Percentiles rank a stretch among this genome's conserved stretches.
phyloP scores from a whole-genome alignment of 2,329 filamentous ascomycete genomes.

The Monilinia fructigena region DNA sequence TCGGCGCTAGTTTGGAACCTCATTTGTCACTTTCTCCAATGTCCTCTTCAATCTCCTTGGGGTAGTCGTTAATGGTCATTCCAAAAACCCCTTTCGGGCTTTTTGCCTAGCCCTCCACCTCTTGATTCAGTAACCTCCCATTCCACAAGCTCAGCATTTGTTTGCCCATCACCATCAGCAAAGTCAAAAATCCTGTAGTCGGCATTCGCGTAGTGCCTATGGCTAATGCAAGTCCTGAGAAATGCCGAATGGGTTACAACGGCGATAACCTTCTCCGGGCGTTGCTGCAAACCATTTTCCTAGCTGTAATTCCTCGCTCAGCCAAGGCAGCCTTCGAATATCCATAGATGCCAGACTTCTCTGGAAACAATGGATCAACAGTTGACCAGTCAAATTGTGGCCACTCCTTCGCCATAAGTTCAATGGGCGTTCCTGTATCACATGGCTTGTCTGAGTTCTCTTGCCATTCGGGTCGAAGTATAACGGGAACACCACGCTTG shows the following conservation, averaged over 20 bases:
- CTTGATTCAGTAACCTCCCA: slow-evolving; percentile 37
- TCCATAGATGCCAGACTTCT: slow-evolving; percentile 38
- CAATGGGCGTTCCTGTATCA: slow-evolving; percentile 36
- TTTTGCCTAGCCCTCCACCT: slow-evolving; percentile 38
- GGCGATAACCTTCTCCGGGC: slow-evolving; percentile 40
- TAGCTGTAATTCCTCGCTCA: slow-evolving; percentile 34
- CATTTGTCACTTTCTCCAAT: slow-evolving; percentile 27
- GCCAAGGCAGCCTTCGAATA: slow-evolving; percentile 33
- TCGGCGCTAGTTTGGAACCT: slow-evolving; percentile 25
- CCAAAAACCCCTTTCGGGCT: slow-evolving; percentile 32
- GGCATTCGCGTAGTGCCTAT: slow-evolving; percentile 37
- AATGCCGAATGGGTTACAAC: slow-evolving; percentile 40
- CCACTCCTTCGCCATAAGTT: slow-evolving; percentile 37
- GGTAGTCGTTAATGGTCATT: slow-evolving; percentile 19
- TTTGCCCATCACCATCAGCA: slow-evolving; percentile 32
- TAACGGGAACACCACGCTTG: slow-evolving; percentile 35
- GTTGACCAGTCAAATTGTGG: slow-evolving; percentile 39
- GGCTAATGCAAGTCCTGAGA: slow-evolving; percentile 34
- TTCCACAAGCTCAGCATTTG: slow-evolving; percentile 34
- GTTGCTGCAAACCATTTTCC: slow-evolving; percentile 36
- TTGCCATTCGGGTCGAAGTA: slow-evolving; percentile 38
- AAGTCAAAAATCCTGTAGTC: slow-evolving; percentile 41
- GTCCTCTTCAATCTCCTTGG: slow-evolving; percentile 5
- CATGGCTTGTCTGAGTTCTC: slow-evolving; percentile 40
- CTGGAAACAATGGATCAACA: slow-evolving; percentile 38